phyloP scores from a whole-genome alignment of 2,329 filamentous ascomycete species.

The Verticillium isaacii region DNA sequence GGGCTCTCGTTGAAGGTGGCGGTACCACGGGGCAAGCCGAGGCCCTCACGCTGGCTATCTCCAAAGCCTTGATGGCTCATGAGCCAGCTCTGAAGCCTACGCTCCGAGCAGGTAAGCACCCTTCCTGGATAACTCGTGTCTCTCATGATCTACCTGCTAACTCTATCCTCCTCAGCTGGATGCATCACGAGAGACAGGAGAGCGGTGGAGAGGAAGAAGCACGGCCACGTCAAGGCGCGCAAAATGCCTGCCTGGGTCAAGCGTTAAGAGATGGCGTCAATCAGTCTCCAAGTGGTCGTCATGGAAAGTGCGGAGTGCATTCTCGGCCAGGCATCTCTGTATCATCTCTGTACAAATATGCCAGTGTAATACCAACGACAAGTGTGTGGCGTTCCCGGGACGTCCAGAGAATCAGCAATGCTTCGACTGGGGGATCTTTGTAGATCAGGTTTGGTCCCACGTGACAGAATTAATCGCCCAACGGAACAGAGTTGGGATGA shows the following conservation, averaged over 20 bases:
- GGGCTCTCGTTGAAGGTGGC: conserved; percentile 78
- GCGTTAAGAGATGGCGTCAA: conserved; percentile 40
- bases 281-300: background rate
- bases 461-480: background rate
- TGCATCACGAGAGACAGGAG: conserved; percentile 87
- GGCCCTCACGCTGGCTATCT: conserved; percentile 84
- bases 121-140: conserved; percentile 1
- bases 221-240: conserved; percentile 90
- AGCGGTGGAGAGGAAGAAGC: conserved; percentile 96
- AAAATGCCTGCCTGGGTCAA: conserved; percentile 99
- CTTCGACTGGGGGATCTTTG: background rate
- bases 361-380: background rate
- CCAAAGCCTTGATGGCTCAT: conserved; percentile 82
- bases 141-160: conserved; percentile 32
- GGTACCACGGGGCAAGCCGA: conserved; percentile 95
- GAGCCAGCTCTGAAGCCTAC: conserved; percentile 88
- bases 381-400: background rate
- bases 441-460: background rate
- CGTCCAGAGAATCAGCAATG: background rate
- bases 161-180: conserved; percentile 61
- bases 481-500: background rate
- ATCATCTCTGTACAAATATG: background rate
- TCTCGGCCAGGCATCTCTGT: background rate
- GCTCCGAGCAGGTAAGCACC: conserved; percentile 74
- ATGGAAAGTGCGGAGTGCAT: background rate